Conservation (phyloP, 192 early-diverging fungal genomes). For the Coemansia sp. region DNA sequence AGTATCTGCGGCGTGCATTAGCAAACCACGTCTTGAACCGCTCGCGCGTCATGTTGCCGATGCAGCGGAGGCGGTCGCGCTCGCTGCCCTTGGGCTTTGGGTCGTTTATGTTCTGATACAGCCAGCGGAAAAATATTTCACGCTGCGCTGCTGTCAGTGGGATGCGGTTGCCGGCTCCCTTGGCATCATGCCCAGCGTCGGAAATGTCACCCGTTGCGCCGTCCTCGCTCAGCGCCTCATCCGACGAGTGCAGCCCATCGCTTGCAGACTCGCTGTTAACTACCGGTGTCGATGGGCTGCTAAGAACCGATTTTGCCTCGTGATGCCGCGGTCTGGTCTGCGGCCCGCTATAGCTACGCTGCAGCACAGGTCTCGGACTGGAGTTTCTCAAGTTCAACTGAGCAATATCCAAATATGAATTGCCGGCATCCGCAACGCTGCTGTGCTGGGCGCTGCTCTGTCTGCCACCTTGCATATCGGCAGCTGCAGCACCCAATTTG, state of each 20-base stretch:
- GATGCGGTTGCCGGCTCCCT: constrained; percentile 12
- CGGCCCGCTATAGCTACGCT: neutral
- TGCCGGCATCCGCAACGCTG: neutral
- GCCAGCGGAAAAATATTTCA: constrained; percentile 37
- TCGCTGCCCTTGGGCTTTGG: constrained; percentile 50
- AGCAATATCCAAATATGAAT: neutral
- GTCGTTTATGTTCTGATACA: constrained; percentile 34
- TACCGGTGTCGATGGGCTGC: neutral
- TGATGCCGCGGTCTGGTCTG: neutral
- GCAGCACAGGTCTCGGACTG: neutral
- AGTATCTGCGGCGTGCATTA: constrained; percentile 51
- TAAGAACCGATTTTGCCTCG: neutral
- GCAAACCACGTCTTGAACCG: constrained; percentile 54
- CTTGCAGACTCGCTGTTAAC: neutral
- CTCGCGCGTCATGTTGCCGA: constrained; percentile 44
- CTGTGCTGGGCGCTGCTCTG: neutral
- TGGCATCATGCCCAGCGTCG: neutral
- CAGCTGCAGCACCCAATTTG: neutral
- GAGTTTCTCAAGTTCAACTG: neutral
- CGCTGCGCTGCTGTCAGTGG: constrained; percentile 34
- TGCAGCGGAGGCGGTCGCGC: constrained; percentile 34
- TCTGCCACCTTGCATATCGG: neutral
- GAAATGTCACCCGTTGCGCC: neutral
- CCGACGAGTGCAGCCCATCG: constrained; percentile 5
- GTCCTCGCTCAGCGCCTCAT: constrained; percentile 17